Base-by-base conservation (phyloP, 2,329 filamentous ascomycete genomes). In the Colletotrichum euphorbiae region DNA sequence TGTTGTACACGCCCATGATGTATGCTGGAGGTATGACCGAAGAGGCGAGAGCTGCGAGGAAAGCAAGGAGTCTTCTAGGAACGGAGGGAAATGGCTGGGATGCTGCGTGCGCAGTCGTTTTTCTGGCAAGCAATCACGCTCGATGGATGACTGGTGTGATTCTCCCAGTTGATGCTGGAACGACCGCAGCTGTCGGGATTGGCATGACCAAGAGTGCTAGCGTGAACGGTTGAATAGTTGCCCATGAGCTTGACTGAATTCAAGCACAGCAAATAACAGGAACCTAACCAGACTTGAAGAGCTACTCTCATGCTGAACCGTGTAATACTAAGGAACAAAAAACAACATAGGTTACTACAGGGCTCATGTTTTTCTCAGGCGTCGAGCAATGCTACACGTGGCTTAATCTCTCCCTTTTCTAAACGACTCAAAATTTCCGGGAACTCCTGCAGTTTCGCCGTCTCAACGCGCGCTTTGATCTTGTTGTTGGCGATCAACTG, bases 1-100 rank as follows among this genome's bases (percentile, higher is more conserved):
- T 83, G 80, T 75, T 84, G 0, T 84, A 83, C 63, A 84, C 82
- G 0, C 82, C 82, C 0, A 84, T 84, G 82, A 80, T 83, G 73
- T 79, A 78, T 15, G 71, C 72, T 0, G 74, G 73, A 2, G 80
- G 80, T 0, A 84, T 83, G 80, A 76, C 71, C 7, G 75, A 77
- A 4, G 79, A 82, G 48, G 73, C 74, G 5, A 72, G 81, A 50
- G 77, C 78, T 31, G 76, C 78, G 1, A 73, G 82, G 13, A 80
- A 75, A 21, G 75, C 74, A 2, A 73, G 80, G 42, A 82, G 79
- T 52, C 60, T 83, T 6, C 71, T 83, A 1, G 74, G 76, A 1
- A 82, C 80, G 0, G 80, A 83, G 42, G 81, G 82, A 0, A 83
- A 76, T 42, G 81, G 74, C 0, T 83, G 81, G 81, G 82, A 83